Evolutionary conservation across 495 filamentous ascomycete genomes (phyloP).

Genomic region (Aspergillus affinis): DNA sequence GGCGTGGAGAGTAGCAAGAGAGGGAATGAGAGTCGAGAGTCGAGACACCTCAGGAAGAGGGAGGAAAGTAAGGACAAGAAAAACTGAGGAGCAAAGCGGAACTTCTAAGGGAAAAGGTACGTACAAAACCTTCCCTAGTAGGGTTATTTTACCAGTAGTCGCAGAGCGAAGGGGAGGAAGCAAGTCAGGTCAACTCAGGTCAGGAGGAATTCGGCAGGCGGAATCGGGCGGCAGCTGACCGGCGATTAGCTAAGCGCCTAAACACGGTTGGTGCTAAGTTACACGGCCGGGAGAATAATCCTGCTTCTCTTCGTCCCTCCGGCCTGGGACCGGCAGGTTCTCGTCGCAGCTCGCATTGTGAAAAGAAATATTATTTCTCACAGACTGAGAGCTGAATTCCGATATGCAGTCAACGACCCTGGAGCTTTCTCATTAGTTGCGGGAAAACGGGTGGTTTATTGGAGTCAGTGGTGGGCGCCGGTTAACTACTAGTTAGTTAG

Average conservation of each 20-base stretch:
- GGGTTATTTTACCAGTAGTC: conserved; percentile 27
- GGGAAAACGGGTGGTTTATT: no score
- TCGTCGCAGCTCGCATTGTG: no score
- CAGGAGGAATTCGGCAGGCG: conserved; percentile 20
- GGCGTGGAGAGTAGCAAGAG: conserved; percentile 22
- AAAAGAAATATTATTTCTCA: no score
- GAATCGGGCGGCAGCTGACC: conserved; percentile 10
- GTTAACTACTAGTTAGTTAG: no score
- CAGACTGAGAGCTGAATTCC: no score
- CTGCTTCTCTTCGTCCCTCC: no score
- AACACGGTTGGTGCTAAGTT: conserved; percentile 10
- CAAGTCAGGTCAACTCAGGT: conserved; percentile 21
- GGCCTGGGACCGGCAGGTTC: no score
- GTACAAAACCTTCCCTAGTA: conserved; percentile 17
- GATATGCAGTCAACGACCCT: no score
- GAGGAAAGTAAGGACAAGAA: conserved; percentile 18
- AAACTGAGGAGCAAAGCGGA: conserved; percentile 15
- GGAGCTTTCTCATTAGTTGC: no score
- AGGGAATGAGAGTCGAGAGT: conserved; percentile 11
- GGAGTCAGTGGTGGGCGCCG: no score
- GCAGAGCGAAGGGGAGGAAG: conserved; percentile 14
- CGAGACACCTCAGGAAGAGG: conserved; percentile 10
- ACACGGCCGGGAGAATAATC: no score
- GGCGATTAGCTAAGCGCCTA: conserved; percentile 10
- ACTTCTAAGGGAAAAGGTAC: conserved; percentile 14